Base-by-base conservation (phyloP, 225 moss, liverwort and hornwort species). In the Polytrichum formosum region DNA sequence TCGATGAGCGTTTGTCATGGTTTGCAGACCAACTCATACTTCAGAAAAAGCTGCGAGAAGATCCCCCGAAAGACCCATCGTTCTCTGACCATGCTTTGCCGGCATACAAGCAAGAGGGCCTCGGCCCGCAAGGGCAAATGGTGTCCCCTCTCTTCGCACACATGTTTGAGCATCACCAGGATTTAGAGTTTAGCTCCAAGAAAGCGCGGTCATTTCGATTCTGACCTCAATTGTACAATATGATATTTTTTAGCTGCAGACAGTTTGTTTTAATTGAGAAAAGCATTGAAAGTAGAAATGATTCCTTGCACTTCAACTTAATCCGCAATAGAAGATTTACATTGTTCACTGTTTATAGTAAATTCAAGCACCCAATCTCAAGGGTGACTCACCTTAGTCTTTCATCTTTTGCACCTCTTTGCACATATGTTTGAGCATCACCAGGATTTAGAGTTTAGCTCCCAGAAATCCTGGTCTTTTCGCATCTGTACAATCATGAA, bases 11-110 rank as follows among this genome's bases (percentile, higher is more conserved):
- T 3, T 77, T 96, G 10, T 83, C 93, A 2, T 93, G 90, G 93
- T 96, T 96, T 79, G 96, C 96, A n/a, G 87, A 93, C 69, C 96
- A 96, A 66, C 67, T 96, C 26, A 92, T 96, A 37, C 67, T 83
- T 16, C 93, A 96, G 37, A 93, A 83, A 62, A 87, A 76, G 55
- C 74, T 90, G 5, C 81, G 93, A n/a, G 91, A 96, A 4, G 76
- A 84, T 66, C 83, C 81, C 65, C 85, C 85, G 53, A 80, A 80
- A 67, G 72, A 85, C 23, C 88, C 85, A 0, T 58, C 82, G 2
- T 85, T 85, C 71, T 85, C 82, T 1, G 78, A 85, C 20, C 88
- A 85, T 67, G 77, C 70, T 0, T 66, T 76, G 27, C 80, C 88
- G 5, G 72, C 70, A 6, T 68, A 80, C 64, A 66, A 55, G 26